Evolutionary conservation across 2,329 filamentous ascomycete genomes (phyloP).

Genomic region (Celoporthe dispersa): DNA sequence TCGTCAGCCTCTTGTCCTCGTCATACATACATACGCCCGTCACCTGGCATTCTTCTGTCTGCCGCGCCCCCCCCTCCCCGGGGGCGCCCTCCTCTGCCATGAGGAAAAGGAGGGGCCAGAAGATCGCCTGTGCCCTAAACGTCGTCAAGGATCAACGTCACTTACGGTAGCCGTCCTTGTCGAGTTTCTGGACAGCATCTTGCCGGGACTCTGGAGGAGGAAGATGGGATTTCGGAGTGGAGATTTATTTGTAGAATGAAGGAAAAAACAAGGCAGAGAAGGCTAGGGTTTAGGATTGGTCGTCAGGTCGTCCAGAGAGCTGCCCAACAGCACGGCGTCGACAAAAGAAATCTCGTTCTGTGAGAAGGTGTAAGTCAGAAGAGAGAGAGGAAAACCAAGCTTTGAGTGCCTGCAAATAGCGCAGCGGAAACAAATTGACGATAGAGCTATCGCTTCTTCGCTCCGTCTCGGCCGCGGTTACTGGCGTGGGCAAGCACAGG

Average conservation of each 20-base stretch:
- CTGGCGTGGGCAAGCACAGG: neutral
- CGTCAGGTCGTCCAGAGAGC: conserved; percentile 30
- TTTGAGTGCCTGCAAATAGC: conserved; percentile 37
- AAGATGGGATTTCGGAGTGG: conserved; percentile 11
- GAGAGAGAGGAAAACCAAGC: conserved; percentile 18
- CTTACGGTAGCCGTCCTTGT: conserved; percentile 62
- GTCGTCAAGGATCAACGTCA: conserved; percentile 29
- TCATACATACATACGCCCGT: neutral
- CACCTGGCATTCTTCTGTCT: neutral
- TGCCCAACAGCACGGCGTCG: conserved; percentile 16
- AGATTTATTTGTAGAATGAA: conserved; percentile 17
- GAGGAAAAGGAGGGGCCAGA: neutral
- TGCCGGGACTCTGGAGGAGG: conserved; percentile 33
- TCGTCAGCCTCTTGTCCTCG: conserved; percentile 12
- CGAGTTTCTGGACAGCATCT: conserved; percentile 64
- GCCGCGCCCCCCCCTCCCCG: too few species aligned
- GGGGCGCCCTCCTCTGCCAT: too few species aligned
- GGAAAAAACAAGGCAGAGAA: neutral
- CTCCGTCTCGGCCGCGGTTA: conserved; percentile 13
- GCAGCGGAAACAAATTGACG: conserved; percentile 38
- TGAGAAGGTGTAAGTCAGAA: conserved; percentile 9
- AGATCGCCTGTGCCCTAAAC: neutral
- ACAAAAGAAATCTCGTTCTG: conserved; percentile 28
- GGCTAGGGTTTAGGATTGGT: neutral
- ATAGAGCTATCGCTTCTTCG: conserved; percentile 25